Evolutionary conservation across 129 eudicot species (phyloP).

Genomic region (Chrysanthemum makinoi): DNA sequence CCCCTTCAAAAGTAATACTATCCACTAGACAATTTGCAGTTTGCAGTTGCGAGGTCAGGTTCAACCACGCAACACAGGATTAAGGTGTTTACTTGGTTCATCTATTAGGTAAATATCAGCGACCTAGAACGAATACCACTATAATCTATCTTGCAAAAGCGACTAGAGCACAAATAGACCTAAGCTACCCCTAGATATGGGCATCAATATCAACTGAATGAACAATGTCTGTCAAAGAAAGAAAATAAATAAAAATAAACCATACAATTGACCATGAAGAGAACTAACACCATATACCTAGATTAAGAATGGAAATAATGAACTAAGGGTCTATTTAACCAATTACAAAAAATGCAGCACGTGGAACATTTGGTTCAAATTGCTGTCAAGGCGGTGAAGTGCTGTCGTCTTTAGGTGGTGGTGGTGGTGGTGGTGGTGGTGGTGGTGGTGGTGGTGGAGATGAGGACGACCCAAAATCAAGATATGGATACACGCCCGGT

Average conservation of each 20-base stretch:
- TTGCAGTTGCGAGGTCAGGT: too few relatives aligned
- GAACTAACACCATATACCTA: slow-evolving; percentile 18
- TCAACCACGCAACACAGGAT: too few relatives aligned
- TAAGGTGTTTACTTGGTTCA: too few relatives aligned
- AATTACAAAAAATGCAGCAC: not conserved
- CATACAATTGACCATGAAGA: slow-evolving; percentile 22
- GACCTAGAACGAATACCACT: not conserved
- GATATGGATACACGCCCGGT: slow-evolving; percentile 75
- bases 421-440: slow-evolving; percentile 30
- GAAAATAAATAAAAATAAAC: not conserved
- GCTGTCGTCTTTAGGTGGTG: slow-evolving; percentile 8
- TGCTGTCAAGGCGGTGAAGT: slow-evolving; percentile 25
- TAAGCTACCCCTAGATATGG: slow-evolving; percentile 25
- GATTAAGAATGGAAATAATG: slow-evolving; percentile 18
- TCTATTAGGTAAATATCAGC: not conserved
- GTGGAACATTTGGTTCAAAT: not conserved
- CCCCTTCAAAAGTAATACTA: too few relatives aligned
- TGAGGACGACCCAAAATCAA: slow-evolving; percentile 54
- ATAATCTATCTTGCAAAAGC: not conserved
- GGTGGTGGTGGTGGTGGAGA: slow-evolving; percentile 33
- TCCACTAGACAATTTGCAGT: too few relatives aligned
- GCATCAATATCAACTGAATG: slow-evolving; percentile 19
- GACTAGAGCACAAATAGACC: not conserved
- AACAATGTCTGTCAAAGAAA: slow-evolving; percentile 22
- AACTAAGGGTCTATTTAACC: slow-evolving; percentile 16